Conservation (phyloP, 805 yeast species). For the Wickerhamiella hasegawae region DNA sequence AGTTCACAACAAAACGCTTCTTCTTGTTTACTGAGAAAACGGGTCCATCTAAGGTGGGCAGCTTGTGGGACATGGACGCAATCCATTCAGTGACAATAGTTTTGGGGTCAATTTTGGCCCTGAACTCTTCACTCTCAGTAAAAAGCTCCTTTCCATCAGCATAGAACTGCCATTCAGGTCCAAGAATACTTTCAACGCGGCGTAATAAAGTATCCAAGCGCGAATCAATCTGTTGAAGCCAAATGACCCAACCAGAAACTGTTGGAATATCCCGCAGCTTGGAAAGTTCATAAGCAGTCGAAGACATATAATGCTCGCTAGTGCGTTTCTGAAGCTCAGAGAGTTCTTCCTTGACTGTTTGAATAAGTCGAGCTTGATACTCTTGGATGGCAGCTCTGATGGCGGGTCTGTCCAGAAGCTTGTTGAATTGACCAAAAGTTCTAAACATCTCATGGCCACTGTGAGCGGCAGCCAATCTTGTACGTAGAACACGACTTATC, state of each 20-base stretch:
- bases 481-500: slow-evolving; percentile 28
- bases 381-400: slow-evolving; percentile 44
- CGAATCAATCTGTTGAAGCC: slow-evolving; percentile 36
- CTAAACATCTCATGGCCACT: slow-evolving; percentile 32
- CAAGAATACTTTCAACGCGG: slow-evolving; percentile 36
- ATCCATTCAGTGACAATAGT: slow-evolving; percentile 36
- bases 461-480: slow-evolving; percentile 25
- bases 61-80: slow-evolving; percentile 13
- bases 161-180: slow-evolving; percentile 43
- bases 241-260: slow-evolving; percentile 30
- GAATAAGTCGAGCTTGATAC: slow-evolving; percentile 36
- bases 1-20: slow-evolving; percentile 30
- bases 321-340: slow-evolving; percentile 27
- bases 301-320: slow-evolving; percentile 19
- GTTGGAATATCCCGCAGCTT: slow-evolving; percentile 33
- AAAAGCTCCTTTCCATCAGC: slow-evolving; percentile 54
- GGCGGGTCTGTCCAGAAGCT: slow-evolving; percentile 35
- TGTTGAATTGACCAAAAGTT: slow-evolving; percentile 33
- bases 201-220: slow-evolving; percentile 28
- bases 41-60: slow-evolving; percentile 19
- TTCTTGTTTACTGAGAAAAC: too few species aligned
- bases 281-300: slow-evolving; percentile 22
- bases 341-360: slow-evolving; percentile 34
- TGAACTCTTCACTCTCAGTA: slow-evolving; percentile 31
- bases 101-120: slow-evolving; percentile 31